These are phyloP conservation scores for Forsythia viridissima DNA, from an alignment of 257 asterid genomes.

Conservation along the genomic window DNA sequence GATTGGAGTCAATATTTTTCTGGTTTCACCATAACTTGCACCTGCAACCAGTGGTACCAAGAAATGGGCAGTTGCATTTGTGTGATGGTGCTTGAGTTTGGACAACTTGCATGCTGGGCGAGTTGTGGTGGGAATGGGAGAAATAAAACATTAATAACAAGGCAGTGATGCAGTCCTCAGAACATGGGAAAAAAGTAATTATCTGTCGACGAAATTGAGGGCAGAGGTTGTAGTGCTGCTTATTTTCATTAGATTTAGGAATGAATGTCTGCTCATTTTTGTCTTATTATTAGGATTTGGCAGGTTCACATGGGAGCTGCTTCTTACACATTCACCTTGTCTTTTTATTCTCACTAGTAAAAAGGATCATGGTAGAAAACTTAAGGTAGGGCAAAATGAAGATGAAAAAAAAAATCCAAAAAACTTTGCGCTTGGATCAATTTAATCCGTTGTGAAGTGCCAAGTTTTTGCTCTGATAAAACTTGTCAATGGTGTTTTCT, in stretches of 20 bases:
- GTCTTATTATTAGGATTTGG: conserved; percentile 10
- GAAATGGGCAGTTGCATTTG: background rate
- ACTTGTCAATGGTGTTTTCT: too few relatives aligned
- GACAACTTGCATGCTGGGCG: background rate
- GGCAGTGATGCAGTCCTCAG: conserved; percentile 26
- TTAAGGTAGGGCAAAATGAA: background rate
- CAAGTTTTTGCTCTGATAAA: too few relatives aligned
- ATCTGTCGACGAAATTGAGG: conserved; percentile 14
- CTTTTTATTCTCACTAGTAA: background rate
- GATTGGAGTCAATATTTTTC: background rate
- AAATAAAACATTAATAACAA: background rate
- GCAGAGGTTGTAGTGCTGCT: conserved; percentile 16
- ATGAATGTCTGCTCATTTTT: conserved; percentile 5
- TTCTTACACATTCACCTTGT: conserved; percentile 18
- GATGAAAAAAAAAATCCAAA: background rate
- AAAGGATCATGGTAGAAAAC: background rate
- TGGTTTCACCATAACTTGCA: background rate
- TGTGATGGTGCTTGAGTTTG: background rate
- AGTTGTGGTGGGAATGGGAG: background rate
- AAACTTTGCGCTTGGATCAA: too few relatives aligned
- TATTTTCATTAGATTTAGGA: conserved; percentile 5
- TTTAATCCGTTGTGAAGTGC: background rate
- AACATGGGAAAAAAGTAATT: conserved; percentile 25
- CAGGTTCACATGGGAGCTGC: conserved; percentile 37
- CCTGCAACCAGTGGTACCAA: background rate